A percentile compares a stretch with the other conserved stretches of the same genome.
Conservation (phyloP, 2,329 filamentous ascomycete genomes). For the Fusarium dimerum region DNA sequence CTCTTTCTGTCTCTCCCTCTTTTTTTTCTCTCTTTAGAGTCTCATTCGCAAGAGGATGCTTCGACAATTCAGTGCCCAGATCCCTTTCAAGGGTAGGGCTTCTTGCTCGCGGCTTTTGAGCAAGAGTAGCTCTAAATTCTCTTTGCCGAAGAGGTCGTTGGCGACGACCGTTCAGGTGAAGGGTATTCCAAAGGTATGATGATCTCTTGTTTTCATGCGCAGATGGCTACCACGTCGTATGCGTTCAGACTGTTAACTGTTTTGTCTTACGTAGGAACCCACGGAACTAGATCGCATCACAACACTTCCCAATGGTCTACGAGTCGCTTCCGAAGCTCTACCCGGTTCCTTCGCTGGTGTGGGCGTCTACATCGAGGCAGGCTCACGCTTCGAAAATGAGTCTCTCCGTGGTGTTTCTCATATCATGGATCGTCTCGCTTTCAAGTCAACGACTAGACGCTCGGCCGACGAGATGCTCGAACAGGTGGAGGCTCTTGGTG, state of each 20-base stretch:
- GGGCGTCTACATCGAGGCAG: constrained; percentile 93
- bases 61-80: constrained; percentile 36
- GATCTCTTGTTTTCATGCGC: too few species aligned
- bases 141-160: constrained; percentile 29
- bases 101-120: constrained; percentile 26
- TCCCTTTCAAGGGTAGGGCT: constrained; percentile 31
- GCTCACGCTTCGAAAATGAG: constrained; percentile 88
- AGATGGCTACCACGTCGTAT: too few species aligned
- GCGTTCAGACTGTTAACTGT: not conserved
- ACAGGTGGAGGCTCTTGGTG: constrained; percentile 82
- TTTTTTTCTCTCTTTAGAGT: too few species aligned
- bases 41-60: constrained; percentile 29
- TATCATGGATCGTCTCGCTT: constrained; percentile 92
- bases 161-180: constrained; percentile 38
- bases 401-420: constrained; percentile 88
- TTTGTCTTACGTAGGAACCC: constrained; percentile 59
- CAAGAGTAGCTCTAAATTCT: constrained; percentile 19
- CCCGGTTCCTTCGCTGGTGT: constrained; percentile 94
- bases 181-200: constrained; percentile 38
- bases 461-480: constrained; percentile 85
- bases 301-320: constrained; percentile 86
- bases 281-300: constrained; percentile 86
- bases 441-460: constrained; percentile 78
- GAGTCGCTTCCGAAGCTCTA: constrained; percentile 91
- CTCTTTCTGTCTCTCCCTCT: too few species aligned